Evolutionary conservation across 1,139 yeast species (phyloP).

Genomic region (Hyphopichia burtonii): DNA sequence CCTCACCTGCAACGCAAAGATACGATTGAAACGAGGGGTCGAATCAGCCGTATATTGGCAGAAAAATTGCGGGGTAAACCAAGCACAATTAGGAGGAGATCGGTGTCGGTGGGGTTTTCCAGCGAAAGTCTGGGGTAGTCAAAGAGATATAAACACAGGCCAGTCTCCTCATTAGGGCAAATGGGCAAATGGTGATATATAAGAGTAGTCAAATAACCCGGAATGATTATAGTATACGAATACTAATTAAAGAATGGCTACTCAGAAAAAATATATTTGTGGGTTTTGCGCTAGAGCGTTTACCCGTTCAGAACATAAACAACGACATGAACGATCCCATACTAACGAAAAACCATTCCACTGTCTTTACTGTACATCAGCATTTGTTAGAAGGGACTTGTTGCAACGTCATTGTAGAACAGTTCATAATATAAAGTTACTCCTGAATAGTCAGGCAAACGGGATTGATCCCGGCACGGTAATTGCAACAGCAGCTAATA

Average conservation of each 20-base stretch:
- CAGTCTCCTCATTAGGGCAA: no score
- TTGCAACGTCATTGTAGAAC: conserved; percentile 77
- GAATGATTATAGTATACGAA: no score
- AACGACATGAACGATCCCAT: conserved; percentile 81
- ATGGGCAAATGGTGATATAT: no score
- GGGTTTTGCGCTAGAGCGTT: conserved; percentile 80
- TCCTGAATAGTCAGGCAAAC: conserved; percentile 2
- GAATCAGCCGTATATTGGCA: no score
- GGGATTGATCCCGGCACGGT: background rate
- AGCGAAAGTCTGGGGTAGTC: no score
- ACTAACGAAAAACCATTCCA: conserved; percentile 82
- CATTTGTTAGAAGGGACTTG: conserved; percentile 75
- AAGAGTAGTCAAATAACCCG: no score
- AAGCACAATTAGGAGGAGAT: no score
- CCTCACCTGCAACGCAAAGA: no score
- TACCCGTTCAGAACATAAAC: conserved; percentile 77
- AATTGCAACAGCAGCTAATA: background rate
- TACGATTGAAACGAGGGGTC: no score
- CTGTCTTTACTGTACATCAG: conserved; percentile 66
- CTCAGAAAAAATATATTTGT: conserved; percentile 67
- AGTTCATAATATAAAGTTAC: conserved; percentile 52
- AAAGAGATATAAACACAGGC: no score
- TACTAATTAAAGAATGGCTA: conserved; percentile 25
- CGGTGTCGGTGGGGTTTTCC: no score
- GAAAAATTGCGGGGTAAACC: no score